A percentile compares a stretch with the other conserved stretches of the same genome.
Conservation (phyloP, 2,329 filamentous ascomycete genomes). For the Colletotrichum chlorophyti region DNA sequence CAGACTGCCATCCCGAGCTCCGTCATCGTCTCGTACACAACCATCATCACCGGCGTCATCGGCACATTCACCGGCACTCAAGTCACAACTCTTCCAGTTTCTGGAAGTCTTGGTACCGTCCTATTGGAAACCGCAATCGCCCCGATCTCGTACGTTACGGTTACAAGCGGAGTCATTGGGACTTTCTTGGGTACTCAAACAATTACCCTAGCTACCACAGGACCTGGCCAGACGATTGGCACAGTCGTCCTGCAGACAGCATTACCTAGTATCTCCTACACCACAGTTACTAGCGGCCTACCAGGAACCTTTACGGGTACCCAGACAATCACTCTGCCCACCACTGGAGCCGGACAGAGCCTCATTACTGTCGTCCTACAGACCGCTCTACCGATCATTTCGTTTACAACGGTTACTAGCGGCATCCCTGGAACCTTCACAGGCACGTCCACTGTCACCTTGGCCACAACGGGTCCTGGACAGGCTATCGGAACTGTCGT, state of each 20-base stretch:
- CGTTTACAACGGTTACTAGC: neutral
- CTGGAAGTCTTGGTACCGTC: neutral
- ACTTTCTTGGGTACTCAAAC: conserved; percentile 1
- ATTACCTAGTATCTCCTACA: conserved; percentile 1
- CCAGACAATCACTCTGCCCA: neutral
- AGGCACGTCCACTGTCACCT: neutral
- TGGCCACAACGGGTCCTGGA: neutral
- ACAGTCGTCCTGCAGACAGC: conserved; percentile 16
- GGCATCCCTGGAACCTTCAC: neutral
- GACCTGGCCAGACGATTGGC: conserved; percentile 4
- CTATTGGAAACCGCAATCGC: conserved; percentile 8
- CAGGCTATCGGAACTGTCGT: neutral
- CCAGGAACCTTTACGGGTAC: neutral
- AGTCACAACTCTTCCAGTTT: neutral
- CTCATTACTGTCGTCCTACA: neutral
- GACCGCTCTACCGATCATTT: neutral
- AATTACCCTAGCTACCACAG: neutral
- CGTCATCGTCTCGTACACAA: too few relatives aligned
- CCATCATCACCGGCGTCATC: conserved; percentile 2
- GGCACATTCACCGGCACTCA: conserved; percentile 5
- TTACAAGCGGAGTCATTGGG: neutral
- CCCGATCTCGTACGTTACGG: conserved; percentile 10
- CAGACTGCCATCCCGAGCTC: conserved; percentile 6
- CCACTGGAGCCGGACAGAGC: neutral
- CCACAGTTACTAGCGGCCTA: conserved; percentile 1